Evolutionary conservation across 306 rosid species (phyloP).

Genomic region (Calophaca sinica): DNA sequence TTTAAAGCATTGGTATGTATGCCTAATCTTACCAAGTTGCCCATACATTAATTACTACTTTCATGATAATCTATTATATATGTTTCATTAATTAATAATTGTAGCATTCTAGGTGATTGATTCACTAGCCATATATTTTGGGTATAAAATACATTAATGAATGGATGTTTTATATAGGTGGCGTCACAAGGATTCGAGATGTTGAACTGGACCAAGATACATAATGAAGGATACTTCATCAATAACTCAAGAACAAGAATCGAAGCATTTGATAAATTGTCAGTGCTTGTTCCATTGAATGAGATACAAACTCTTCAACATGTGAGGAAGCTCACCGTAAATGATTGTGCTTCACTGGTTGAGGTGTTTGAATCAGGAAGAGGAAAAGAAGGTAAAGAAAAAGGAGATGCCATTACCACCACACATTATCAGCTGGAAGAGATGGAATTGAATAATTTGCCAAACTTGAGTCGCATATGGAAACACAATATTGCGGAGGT

Average conservation of each 20-base stretch:
- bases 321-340: neutral
- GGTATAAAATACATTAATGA: neutral
- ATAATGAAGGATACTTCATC: neutral
- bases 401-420: neutral
- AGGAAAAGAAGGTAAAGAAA: neutral
- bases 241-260: neutral
- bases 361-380: neutral
- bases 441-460: neutral
- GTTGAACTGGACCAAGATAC: neutral
- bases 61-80: neutral
- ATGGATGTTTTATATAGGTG: neutral
- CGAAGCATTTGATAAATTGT: neutral
- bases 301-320: slow-evolving; percentile 1
- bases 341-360: neutral
- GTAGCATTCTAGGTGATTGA: no score
- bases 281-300: neutral
- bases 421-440: neutral
- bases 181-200: neutral
- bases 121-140: no score
- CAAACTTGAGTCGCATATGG: slow-evolving; percentile 21
- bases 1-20: slow-evolving; percentile 7
- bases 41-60: neutral
- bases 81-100: no score
- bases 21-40: no score
- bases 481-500: neutral